Conservation (phyloP, 2,329 filamentous ascomycete species). For the Parascedosporium putredinis region DNA sequence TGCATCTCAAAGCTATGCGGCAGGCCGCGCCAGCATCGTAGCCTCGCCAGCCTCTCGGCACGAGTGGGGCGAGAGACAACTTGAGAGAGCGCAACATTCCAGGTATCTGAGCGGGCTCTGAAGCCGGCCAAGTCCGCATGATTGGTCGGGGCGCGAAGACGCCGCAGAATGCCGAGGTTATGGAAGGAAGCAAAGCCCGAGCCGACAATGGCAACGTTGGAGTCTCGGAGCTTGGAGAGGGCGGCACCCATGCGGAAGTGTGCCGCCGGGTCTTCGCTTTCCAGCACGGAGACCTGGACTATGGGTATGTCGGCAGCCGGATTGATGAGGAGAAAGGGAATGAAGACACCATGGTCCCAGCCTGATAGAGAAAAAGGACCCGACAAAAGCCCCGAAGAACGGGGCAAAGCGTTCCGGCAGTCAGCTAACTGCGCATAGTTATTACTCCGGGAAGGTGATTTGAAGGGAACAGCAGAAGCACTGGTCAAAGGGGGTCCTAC, state of each 20-base stretch:
- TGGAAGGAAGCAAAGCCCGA: conserved; percentile 50
- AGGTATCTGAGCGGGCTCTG: conserved; percentile 20
- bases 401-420: no score
- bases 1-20: conserved; percentile 41
- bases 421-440: no score
- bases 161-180: conserved; percentile 38
- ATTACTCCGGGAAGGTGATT: no score
- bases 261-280: conserved; percentile 35
- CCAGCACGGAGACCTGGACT: conserved; percentile 44
- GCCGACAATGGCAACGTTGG: conserved; percentile 47
- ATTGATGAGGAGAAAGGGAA: conserved; percentile 44
- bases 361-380: no score
- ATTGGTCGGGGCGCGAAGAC: conserved; percentile 17
- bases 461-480: no score
- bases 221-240: conserved; percentile 34
- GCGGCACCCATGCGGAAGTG: conserved; percentile 44
- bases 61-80: conserved; percentile 24
- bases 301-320: conserved; percentile 43
- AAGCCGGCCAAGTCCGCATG: conserved; percentile 15
- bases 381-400: no score
- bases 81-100: conserved; percentile 35
- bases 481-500: no score
- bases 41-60: conserved; percentile 25
- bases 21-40: conserved; percentile 36
- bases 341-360: conserved; percentile 53